These are phyloP conservation scores for Rhinocladiella similis DNA, from an alignment of 2,329 filamentous ascomycete species.

Conservation along the genomic window DNA sequence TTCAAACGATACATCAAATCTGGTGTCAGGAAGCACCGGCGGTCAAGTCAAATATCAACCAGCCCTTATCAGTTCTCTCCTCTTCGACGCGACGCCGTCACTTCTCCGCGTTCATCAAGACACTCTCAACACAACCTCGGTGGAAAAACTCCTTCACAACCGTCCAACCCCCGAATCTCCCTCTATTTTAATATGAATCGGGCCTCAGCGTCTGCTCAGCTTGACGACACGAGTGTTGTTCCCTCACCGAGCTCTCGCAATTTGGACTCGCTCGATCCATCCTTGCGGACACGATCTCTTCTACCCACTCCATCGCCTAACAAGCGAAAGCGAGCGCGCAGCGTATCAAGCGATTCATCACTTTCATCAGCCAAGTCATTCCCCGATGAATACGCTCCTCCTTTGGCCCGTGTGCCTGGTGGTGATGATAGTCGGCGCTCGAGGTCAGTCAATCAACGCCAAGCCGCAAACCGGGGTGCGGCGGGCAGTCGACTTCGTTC, in stretches of 20 bases:
- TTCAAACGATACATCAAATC: slow-evolving; percentile 31
- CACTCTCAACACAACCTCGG: neutral
- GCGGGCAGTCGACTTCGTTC: slow-evolving; percentile 25
- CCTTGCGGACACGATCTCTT: neutral
- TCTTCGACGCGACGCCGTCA: slow-evolving; percentile 9
- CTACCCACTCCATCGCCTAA: slow-evolving; percentile 11
- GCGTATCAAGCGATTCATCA: slow-evolving; percentile 37
- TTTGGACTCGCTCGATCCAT: neutral
- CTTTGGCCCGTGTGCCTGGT: slow-evolving; percentile 18
- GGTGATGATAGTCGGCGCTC: slow-evolving; percentile 11
- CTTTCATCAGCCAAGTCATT: slow-evolving; percentile 43
- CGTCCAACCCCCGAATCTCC: slow-evolving; percentile 6
- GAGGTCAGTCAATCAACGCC: slow-evolving; percentile 22
- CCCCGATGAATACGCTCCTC: slow-evolving; percentile 35
- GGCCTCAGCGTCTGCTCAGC: neutral
- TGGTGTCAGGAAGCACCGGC: slow-evolving; percentile 24
- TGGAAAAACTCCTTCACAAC: slow-evolving; percentile 6
- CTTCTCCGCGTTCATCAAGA: slow-evolving; percentile 6
- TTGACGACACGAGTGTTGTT: slow-evolving; percentile 6
- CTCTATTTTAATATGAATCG: slow-evolving; percentile 15
- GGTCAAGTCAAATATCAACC: slow-evolving; percentile 19
- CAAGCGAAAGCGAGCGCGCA: slow-evolving; percentile 28
- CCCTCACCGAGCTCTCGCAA: slow-evolving; percentile 7
- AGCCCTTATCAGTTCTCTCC: slow-evolving; percentile 21
- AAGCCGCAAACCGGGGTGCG: slow-evolving; percentile 20